A percentile compares a stretch with the other conserved stretches of the same genome.
phyloP scores from a whole-genome alignment of 345 rosid genomes.

The Sapria himalayana region DNA sequence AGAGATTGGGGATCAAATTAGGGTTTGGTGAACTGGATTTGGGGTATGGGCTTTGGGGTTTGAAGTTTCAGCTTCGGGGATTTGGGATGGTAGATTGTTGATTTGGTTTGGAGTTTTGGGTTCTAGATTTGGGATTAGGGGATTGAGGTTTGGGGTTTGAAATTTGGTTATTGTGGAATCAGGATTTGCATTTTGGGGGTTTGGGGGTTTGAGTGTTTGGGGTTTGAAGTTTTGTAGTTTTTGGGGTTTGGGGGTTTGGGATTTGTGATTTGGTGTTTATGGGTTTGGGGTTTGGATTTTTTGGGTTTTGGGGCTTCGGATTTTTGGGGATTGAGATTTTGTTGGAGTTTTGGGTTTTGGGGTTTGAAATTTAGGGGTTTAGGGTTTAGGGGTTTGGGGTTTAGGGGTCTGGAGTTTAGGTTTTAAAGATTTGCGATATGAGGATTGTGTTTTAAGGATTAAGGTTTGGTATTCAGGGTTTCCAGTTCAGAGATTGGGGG shows the following conservation, averaged over 20 bases:
- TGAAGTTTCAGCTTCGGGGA: too few relatives aligned
- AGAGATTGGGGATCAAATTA: too few relatives aligned
- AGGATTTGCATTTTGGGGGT: neutral
- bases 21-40: too few relatives aligned
- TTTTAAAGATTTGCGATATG: neutral
- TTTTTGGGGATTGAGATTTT: constrained; percentile 7
- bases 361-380: constrained; percentile 2
- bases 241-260: constrained; percentile 7
- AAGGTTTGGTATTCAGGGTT: constrained; percentile 2
- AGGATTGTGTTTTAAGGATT: constrained; percentile 2
- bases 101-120: too few relatives aligned
- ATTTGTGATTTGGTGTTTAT: constrained; percentile 2
- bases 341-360: constrained; percentile 6
- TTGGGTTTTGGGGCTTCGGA: neutral
- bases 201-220: constrained; percentile 1
- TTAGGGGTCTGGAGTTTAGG: constrained; percentile 1
- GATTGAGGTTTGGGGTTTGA: neutral
- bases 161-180: neutral
- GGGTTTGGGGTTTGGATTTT: constrained; percentile 3
- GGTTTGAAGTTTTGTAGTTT: constrained; percentile 6
- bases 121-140: too few relatives aligned
- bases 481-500: neutral
- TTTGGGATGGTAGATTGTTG: too few relatives aligned
- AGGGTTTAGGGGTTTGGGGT: neutral
- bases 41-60: too few relatives aligned